phyloP scores from a whole-genome alignment of 805 yeast genomes.

The Candida manassasensis region DNA sequence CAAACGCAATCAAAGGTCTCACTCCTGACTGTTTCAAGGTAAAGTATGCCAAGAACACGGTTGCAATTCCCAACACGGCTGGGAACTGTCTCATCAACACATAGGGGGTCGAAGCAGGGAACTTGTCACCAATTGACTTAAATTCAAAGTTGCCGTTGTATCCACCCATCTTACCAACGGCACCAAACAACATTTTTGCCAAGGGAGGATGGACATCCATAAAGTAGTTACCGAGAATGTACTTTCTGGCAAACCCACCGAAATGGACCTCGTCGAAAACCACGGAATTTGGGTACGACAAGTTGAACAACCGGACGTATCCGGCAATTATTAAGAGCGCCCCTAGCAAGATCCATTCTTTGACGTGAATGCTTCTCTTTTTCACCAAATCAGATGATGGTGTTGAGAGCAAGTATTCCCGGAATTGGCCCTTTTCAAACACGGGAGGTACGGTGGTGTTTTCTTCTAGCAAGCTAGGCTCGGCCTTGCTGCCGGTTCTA shows the following conservation, averaged over 20 bases:
- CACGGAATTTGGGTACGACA: constrained; percentile 71
- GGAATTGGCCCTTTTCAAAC: constrained; percentile 9
- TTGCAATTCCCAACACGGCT: constrained; percentile 63
- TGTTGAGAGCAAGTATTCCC: constrained; percentile 52
- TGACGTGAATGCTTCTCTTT: constrained; percentile 34
- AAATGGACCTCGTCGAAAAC: constrained; percentile 94
- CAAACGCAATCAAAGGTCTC: constrained; percentile 55
- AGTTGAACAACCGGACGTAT: constrained; percentile 54
- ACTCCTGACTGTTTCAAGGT: constrained; percentile 72
- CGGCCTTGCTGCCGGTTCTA: not conserved
- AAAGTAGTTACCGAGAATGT: constrained; percentile 59
- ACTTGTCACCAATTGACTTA: constrained; percentile 59
- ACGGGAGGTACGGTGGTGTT: constrained; percentile 8
- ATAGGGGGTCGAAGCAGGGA: constrained; percentile 59
- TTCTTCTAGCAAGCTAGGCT: constrained; percentile 3
- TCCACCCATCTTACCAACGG: constrained; percentile 62
- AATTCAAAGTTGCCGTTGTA: constrained; percentile 69
- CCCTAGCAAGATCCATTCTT: constrained; percentile 26
- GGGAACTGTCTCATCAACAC: constrained; percentile 66
- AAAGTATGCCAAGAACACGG: constrained; percentile 59
- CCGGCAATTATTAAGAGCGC: constrained; percentile 46
- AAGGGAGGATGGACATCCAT: constrained; percentile 81
- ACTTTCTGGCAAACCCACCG: constrained; percentile 92
- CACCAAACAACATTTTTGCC: constrained; percentile 72
- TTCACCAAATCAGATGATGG: constrained; percentile 39